phyloP scores from a whole-genome alignment of 352 stramenopile species.

The Thraustochytrium aureum region DNA sequence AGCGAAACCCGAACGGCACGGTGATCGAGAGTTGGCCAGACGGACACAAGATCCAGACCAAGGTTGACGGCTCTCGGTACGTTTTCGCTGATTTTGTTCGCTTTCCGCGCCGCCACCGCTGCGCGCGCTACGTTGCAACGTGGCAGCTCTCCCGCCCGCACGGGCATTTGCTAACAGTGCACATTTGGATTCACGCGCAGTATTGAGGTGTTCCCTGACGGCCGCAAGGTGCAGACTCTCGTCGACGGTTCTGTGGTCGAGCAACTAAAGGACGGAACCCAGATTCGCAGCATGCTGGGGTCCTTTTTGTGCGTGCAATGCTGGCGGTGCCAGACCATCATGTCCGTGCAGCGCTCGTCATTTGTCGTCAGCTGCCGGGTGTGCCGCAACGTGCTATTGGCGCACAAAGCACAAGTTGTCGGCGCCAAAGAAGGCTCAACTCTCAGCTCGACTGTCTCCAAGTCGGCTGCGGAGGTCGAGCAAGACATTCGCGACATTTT shows the following conservation, averaged over 20 bases:
- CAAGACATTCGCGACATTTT: conserved; percentile 25
- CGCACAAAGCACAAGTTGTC: conserved; percentile 39
- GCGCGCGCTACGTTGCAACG: too few species aligned
- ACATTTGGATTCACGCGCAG: too few species aligned
- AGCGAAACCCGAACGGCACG: conserved; percentile 49
- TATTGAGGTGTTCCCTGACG: conserved; percentile 48
- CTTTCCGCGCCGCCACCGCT: too few species aligned
- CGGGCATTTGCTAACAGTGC: too few species aligned
- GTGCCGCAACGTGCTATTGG: conserved; percentile 42
- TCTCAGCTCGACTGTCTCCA: background rate
- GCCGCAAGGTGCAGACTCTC: conserved; percentile 35
- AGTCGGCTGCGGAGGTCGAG: conserved; percentile 25
- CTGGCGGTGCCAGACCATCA: conserved; percentile 39
- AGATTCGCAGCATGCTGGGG: conserved; percentile 5
- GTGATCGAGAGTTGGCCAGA: conserved; percentile 45
- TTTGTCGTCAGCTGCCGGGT: conserved; percentile 41
- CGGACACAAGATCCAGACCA: conserved; percentile 43
- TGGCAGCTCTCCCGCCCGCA: too few species aligned
- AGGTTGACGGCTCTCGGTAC: conserved; percentile 1
- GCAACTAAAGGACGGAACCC: conserved; percentile 30
- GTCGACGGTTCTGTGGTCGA: background rate
- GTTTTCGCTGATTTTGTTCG: too few species aligned
- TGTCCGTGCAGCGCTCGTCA: conserved; percentile 28
- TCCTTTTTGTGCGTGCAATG: conserved; percentile 41
- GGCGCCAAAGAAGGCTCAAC: background rate